Evolutionary conservation across 192 early-diverging fungal genomes (phyloP).

Genomic region (Backusella mclennaniae): DNA sequence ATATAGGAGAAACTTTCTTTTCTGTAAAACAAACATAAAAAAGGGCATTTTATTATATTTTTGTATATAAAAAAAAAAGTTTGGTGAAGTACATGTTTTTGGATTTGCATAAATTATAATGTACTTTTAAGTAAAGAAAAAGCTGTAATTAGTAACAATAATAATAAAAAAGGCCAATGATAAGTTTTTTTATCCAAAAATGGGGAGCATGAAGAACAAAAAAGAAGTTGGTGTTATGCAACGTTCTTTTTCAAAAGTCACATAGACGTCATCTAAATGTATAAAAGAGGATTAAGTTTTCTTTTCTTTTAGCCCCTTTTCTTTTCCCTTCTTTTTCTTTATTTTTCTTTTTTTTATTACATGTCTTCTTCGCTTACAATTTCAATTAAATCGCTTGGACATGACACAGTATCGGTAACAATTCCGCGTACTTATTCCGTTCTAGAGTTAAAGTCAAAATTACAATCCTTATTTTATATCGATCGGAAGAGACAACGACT

Average conservation of each 20-base stretch:
- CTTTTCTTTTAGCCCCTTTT: neutral
- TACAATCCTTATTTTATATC: constrained; percentile 38
- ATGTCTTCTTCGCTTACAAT: neutral
- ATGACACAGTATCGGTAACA: constrained; percentile 38
- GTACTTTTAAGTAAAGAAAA: neutral
- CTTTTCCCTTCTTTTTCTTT: neutral
- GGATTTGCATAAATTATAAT: neutral
- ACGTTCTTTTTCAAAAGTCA: neutral
- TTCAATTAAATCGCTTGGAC: constrained; percentile 24
- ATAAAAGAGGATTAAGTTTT: neutral
- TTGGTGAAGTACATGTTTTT: neutral
- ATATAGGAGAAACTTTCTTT: neutral
- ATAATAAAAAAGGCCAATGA: neutral
- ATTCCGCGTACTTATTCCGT: constrained; percentile 40
- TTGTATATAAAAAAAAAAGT: neutral
- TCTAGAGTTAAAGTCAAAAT: constrained; percentile 39
- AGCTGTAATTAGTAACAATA: neutral
- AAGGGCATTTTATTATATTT: neutral
- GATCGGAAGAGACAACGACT: constrained; percentile 44
- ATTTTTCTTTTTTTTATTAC: neutral
- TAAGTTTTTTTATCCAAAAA: neutral
- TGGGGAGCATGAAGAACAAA: neutral
- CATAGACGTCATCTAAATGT: constrained; percentile 3
- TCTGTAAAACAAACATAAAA: neutral
- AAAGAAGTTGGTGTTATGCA: neutral